These are phyloP conservation scores for Aspergillus ustus DNA, from an alignment of 2,329 filamentous ascomycete genomes.

Conservation along the genomic window DNA sequence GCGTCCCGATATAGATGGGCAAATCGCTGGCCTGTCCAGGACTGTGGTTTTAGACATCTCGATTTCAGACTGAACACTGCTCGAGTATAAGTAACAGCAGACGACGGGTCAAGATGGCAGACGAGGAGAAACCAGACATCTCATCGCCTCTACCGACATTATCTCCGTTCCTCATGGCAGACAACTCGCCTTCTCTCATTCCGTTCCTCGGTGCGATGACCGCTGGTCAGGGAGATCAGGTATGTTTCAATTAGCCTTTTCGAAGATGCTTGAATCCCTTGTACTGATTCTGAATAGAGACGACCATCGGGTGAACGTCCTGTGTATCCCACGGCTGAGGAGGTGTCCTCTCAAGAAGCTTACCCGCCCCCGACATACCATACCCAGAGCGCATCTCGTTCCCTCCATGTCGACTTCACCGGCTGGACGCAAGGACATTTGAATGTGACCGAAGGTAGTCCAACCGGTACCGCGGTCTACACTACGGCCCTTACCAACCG, in stretches of 20 bases:
- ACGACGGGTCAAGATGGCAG: background rate
- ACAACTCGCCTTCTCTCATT: constrained; percentile 9
- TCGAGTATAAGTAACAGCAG: background rate
- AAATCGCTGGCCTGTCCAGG: background rate
- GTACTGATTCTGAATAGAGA: background rate
- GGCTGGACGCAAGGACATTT: constrained; percentile 1
- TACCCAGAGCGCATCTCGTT: constrained; percentile 2
- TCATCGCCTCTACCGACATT: background rate
- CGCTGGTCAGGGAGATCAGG: background rate
- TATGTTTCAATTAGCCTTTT: background rate
- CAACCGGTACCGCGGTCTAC: background rate
- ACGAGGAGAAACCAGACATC: background rate
- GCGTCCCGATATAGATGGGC: background rate
- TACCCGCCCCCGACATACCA: constrained; percentile 7
- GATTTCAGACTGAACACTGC: background rate
- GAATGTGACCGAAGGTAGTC: background rate
- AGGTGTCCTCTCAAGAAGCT: background rate
- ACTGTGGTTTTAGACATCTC: background rate
- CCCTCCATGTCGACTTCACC: constrained; percentile 11
- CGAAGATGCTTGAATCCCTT: background rate
- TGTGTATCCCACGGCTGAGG: background rate
- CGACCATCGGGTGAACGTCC: background rate
- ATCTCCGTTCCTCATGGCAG: background rate
- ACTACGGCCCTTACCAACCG: background rate
- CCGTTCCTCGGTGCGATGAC: constrained; percentile 14